Percentiles rank a stretch among this genome's conserved stretches.
phyloP scores from a whole-genome alignment of 345 rosid species.

The Citrus sinensis region DNA sequence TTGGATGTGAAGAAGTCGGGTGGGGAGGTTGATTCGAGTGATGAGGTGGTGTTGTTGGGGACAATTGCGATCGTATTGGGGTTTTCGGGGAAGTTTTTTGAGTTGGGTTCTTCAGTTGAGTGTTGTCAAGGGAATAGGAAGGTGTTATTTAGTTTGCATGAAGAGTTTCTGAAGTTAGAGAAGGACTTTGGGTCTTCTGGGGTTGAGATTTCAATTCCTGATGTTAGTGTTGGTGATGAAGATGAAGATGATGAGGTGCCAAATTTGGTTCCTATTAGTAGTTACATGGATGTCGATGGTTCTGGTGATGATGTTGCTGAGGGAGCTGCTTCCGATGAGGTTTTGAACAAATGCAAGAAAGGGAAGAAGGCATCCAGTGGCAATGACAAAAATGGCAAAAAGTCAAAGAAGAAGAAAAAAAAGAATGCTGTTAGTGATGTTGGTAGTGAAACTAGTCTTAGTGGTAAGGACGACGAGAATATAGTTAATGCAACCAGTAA shows the following conservation, averaged over 20 bases:
- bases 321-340: constrained; percentile 24
- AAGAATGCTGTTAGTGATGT: constrained; percentile 16
- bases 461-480: constrained; percentile 24
- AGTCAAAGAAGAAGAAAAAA: constrained; percentile 29
- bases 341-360: constrained; percentile 49
- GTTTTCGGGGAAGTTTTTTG: constrained; percentile 59
- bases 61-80: constrained; percentile 51
- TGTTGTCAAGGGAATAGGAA: constrained; percentile 91
- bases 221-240: constrained; percentile 17
- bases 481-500: constrained; percentile 8
- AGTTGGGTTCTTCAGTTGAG: constrained; percentile 66
- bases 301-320: constrained; percentile 22
- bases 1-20: constrained; percentile 48
- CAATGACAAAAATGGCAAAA: constrained; percentile 27
- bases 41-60: constrained; percentile 58
- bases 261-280: constrained; percentile 44
- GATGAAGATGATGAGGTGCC: constrained; percentile 55
- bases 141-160: constrained; percentile 53
- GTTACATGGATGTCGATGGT: constrained; percentile 24
- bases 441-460: constrained; percentile 9
- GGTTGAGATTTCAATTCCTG: constrained; percentile 42
- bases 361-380: constrained; percentile 31
- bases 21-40: constrained; percentile 32
- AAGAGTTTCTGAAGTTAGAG: constrained; percentile 71
- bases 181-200: constrained; percentile 49